A percentile compares a stretch with the other conserved stretches of the same genome.
Conservation (phyloP, 2,329 filamentous ascomycete genomes). For the Neofusicoccum kwambonambiense region DNA sequence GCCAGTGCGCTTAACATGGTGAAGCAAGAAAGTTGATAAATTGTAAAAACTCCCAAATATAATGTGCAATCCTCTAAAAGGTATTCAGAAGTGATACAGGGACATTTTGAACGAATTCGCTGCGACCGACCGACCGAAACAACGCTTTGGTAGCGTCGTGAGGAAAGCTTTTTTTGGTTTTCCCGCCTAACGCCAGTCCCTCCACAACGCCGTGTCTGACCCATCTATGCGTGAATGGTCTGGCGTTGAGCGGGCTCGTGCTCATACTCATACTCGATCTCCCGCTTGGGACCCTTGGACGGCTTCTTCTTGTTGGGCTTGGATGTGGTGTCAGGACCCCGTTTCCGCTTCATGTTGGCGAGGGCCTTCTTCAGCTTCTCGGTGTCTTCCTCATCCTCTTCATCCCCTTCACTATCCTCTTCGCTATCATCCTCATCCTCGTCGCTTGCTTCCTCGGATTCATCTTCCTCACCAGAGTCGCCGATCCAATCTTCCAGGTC, state of each 20-base stretch:
- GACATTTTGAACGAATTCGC: background rate
- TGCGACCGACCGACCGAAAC: background rate
- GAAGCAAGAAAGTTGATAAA: background rate
- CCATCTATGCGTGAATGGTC: slow-evolving; percentile 26
- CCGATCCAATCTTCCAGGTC: slow-evolving; percentile 90
- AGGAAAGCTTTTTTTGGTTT: background rate
- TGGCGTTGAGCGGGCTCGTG: slow-evolving; percentile 50
- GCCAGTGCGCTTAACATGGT: no score
- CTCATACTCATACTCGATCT: slow-evolving; percentile 79
- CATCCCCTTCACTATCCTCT: slow-evolving; percentile 57
- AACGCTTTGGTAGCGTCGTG: background rate
- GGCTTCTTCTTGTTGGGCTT: slow-evolving; percentile 59
- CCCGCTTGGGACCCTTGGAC: slow-evolving; percentile 59
- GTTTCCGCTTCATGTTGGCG: slow-evolving; percentile 58
- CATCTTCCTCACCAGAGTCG: slow-evolving; percentile 59
- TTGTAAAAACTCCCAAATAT: background rate
- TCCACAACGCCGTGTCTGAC: background rate
- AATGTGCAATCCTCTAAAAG: background rate
- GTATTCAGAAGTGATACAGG: background rate
- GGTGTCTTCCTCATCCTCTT: slow-evolving; percentile 55
- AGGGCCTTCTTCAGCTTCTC: slow-evolving; percentile 58
- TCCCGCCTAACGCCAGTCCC: background rate
- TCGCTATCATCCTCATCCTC: slow-evolving; percentile 43
- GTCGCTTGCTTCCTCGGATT: slow-evolving; percentile 56
- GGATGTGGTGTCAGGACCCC: slow-evolving; percentile 47